phyloP scores from a whole-genome alignment of 2,329 filamentous ascomycete genomes.

The Hypoxylon sp. region DNA sequence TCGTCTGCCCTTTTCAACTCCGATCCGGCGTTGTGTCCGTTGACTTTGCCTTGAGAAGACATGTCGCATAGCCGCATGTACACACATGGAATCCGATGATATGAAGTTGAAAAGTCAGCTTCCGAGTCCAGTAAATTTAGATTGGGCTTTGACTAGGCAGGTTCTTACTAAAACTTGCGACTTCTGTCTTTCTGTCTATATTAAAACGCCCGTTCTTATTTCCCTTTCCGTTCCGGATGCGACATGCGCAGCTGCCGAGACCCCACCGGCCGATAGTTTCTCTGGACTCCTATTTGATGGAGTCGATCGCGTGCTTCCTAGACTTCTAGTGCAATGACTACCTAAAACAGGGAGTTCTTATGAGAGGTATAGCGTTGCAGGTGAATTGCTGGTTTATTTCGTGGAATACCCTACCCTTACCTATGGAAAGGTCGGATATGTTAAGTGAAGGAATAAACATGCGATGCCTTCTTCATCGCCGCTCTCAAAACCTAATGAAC shows the following conservation, averaged over 20 bases:
- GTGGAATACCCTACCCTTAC: not conserved
- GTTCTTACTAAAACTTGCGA: not conserved
- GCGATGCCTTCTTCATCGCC: not conserved
- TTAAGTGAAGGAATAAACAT: not conserved
- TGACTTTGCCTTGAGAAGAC: slow-evolving; percentile 20
- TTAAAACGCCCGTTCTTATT: slow-evolving; percentile 4
- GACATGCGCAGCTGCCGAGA: slow-evolving; percentile 32
- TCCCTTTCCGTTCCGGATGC: slow-evolving; percentile 21
- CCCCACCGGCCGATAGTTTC: slow-evolving; percentile 28
- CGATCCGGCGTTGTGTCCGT: slow-evolving; percentile 26
- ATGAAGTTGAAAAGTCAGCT: not conserved
- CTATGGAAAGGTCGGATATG: not conserved
- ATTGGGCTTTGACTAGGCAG: not conserved
- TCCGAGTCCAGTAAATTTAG: not conserved
- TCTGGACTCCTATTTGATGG: slow-evolving; percentile 26
- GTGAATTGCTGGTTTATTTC: slow-evolving; percentile 1
- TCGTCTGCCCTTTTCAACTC: slow-evolving; percentile 58
- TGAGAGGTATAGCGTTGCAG: not conserved
- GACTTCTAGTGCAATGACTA: slow-evolving; percentile 18
- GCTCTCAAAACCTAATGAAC: not conserved
- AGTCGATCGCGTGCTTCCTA: slow-evolving; percentile 36
- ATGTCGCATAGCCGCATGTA: slow-evolving; percentile 12
- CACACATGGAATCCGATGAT: not conserved
- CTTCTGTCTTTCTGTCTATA: slow-evolving; percentile 6
- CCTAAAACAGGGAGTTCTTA: not conserved